Evolutionary conservation across 805 yeast genomes (phyloP).

Genomic region (Candida multigemmis): DNA sequence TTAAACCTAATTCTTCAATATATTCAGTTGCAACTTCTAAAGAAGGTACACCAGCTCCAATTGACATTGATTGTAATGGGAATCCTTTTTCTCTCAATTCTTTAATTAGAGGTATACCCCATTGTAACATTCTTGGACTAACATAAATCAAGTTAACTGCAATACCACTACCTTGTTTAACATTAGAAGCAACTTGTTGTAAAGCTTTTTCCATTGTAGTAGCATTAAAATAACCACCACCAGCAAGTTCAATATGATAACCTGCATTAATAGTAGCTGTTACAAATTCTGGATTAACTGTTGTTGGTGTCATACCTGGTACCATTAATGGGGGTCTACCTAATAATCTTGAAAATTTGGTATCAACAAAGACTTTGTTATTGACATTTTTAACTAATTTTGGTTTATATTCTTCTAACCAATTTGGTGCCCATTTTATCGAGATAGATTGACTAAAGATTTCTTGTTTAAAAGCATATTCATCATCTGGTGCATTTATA

Average conservation of each 20-base stretch:
- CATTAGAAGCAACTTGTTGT: constrained; percentile 53
- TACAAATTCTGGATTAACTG: constrained; percentile 90
- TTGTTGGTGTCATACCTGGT: constrained; percentile 99
- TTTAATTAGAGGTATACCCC: constrained; percentile 96
- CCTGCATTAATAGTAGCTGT: constrained; percentile 94
- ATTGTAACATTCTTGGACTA: constrained; percentile 94
- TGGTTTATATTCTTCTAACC: constrained; percentile 87
- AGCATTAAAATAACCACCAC: constrained; percentile 94
- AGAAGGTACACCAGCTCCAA: constrained; percentile 99
- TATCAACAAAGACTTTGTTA: constrained; percentile 79
- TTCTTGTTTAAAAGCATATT: constrained; percentile 94
- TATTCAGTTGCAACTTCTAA: constrained; percentile 95
- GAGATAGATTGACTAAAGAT: constrained; percentile 52
- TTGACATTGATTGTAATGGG: constrained; percentile 92
- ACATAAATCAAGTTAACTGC: constrained; percentile 91
- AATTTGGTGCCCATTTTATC: constrained; percentile 77
- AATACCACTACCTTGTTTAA: constrained; percentile 82
- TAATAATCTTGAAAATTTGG: constrained; percentile 84
- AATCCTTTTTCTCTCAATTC: constrained; percentile 83
- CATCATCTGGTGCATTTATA: constrained; percentile 54
- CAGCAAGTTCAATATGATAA: constrained; percentile 94
- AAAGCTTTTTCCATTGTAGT: constrained; percentile 65
- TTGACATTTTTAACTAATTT: constrained; percentile 63
- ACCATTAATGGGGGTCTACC: constrained; percentile 96
- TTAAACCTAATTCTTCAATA: constrained; percentile 83